Evolutionary conservation across 1,139 yeast species (phyloP).

Genomic region (Geotrichum fermentans): DNA sequence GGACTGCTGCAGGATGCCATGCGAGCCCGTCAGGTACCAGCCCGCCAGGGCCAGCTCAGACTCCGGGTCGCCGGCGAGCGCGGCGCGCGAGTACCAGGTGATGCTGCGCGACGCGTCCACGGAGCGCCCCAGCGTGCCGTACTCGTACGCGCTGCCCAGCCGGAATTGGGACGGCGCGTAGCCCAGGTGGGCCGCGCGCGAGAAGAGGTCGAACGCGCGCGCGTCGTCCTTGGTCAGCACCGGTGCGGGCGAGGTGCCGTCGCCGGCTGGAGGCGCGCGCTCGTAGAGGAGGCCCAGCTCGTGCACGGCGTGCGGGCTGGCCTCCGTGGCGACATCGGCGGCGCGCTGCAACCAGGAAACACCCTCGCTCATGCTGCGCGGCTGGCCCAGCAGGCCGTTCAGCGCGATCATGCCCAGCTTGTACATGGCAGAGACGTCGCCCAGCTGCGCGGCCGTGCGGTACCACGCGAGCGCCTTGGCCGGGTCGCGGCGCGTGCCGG

Average conservation of each 20-base stretch:
- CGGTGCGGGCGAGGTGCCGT: conserved; percentile 2
- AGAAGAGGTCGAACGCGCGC: conserved; percentile 63
- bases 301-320: conserved; percentile 52
- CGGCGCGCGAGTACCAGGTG: conserved; percentile 86
- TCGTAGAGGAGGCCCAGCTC: conserved; percentile 71
- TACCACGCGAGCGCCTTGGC: conserved; percentile 51
- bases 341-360: conserved; percentile 56
- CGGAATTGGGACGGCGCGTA: conserved; percentile 81
- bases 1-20: conserved; percentile 60
- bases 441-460: conserved; percentile 52
- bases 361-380: conserved; percentile 46
- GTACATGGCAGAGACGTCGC: conserved; percentile 59
- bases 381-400: conserved; percentile 46
- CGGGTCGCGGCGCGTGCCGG: conserved; percentile 48
- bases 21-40: conserved; percentile 84
- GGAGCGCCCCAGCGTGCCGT: conserved; percentile 66
- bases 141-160: conserved; percentile 81
- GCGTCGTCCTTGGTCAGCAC: conserved; percentile 39
- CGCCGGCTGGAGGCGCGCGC: conserved; percentile 44
- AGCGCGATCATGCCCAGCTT: conserved; percentile 60
- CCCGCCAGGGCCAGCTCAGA: conserved; percentile 87
- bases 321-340: conserved; percentile 42
- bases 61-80: conserved; percentile 65
- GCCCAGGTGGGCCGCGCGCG: conserved; percentile 69
- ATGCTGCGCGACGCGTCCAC: conserved; percentile 72